phyloP scores from a whole-genome alignment of 441 rosid species.

The Syzygium syzygioides region DNA sequence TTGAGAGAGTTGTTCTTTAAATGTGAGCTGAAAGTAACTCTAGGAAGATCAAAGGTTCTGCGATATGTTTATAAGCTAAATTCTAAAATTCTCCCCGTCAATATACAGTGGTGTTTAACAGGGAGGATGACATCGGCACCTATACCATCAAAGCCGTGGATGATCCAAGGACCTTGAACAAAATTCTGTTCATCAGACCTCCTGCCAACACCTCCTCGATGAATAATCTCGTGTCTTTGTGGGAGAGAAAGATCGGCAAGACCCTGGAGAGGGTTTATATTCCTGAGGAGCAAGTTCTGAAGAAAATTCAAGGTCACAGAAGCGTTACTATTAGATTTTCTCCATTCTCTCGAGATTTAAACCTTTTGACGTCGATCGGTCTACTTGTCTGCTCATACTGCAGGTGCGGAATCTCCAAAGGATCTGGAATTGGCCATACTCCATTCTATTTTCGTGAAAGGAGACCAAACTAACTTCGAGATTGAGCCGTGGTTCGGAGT shows the following conservation, averaged over 20 bases:
- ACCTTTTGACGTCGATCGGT: background rate
- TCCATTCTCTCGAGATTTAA: too few relatives aligned
- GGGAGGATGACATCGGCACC: background rate
- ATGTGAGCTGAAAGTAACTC: background rate
- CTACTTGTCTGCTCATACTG: background rate
- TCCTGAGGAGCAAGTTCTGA: conserved; percentile 52
- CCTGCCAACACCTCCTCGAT: background rate
- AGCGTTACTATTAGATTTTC: background rate
- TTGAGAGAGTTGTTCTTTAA: background rate
- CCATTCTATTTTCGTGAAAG: conserved; percentile 50
- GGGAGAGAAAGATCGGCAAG: background rate
- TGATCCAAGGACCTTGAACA: background rate
- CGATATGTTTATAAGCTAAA: background rate
- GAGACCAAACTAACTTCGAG: conserved; percentile 52
- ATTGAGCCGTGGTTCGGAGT: conserved; percentile 59
- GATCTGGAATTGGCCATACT: conserved; percentile 28
- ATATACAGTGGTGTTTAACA: background rate
- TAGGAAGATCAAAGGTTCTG: background rate
- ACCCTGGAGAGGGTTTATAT: background rate
- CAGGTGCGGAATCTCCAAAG: conserved; percentile 35
- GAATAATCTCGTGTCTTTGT: background rate
- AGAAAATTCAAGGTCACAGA: conserved; percentile 38
- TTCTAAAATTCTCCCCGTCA: background rate
- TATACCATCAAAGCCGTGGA: background rate
- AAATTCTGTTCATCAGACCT: background rate